Evolutionary conservation across 257 asterid species (phyloP).

Genomic region (Ilex aquifolium): DNA sequence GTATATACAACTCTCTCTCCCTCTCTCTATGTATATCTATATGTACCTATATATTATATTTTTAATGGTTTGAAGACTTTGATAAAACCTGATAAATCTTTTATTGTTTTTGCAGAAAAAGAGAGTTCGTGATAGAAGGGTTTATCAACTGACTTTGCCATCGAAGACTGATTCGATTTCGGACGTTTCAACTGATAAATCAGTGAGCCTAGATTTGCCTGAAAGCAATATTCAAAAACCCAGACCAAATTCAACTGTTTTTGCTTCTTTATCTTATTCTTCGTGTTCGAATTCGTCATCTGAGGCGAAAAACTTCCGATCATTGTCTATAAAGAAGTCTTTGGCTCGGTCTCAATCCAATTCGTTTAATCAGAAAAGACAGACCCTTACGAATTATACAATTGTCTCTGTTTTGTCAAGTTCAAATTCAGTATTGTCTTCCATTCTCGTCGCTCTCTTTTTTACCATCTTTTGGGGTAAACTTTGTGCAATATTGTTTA

Average conservation of each 20-base stretch:
- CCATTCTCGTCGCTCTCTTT: too few relatives aligned
- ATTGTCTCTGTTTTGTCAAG: too few relatives aligned
- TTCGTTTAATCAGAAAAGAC: background rate
- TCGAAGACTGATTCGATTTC: background rate
- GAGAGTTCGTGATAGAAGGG: background rate
- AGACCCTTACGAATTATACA: too few relatives aligned
- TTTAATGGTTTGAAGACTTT: background rate
- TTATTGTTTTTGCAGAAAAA: background rate
- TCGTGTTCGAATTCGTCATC: background rate
- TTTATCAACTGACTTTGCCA: background rate
- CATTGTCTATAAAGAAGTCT: background rate
- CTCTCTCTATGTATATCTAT: background rate
- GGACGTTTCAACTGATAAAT: background rate
- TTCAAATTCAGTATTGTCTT: too few relatives aligned
- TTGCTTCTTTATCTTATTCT: too few relatives aligned
- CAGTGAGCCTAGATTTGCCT: background rate
- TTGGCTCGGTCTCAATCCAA: background rate
- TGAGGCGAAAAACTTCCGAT: background rate
- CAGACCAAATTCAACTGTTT: too few relatives aligned
- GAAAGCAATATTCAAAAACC: too few relatives aligned
- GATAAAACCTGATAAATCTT: background rate
- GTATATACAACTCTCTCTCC: background rate
- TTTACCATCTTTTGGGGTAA: too few relatives aligned
- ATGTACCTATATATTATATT: background rate
- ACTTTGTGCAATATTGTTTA: too few relatives aligned